These are phyloP conservation scores for Guillardia theta DNA, from an alignment of 78 protist species.

Conservation along the genomic window DNA sequence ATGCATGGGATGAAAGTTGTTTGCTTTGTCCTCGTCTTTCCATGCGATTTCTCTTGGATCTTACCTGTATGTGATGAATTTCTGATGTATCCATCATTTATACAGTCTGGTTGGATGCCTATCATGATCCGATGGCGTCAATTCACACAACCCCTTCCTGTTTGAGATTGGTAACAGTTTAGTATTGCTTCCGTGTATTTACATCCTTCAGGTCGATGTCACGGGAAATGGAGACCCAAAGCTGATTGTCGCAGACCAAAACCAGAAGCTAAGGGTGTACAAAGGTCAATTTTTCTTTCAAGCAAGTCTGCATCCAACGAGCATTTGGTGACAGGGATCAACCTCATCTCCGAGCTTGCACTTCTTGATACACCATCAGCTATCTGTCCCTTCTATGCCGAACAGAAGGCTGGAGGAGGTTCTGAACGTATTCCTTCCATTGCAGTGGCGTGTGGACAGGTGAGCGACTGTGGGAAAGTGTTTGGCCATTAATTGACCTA, in stretches of 20 bases:
- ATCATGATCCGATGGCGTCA: not conserved
- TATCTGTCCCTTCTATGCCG: conserved; percentile 46
- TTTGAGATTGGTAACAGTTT: too few species aligned
- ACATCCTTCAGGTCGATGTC: not conserved
- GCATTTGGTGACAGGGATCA: not conserved
- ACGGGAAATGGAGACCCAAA: conserved; percentile 62
- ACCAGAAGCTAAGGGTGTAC: conserved; percentile 42
- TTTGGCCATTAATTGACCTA: conserved; percentile 32
- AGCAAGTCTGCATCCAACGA: not conserved
- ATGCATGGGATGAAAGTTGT: too few species aligned
- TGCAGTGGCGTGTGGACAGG: not conserved
- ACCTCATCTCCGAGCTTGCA: conserved; percentile 45
- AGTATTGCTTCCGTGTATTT: too few species aligned
- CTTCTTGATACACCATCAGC: conserved; percentile 63
- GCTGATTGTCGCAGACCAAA: conserved; percentile 57
- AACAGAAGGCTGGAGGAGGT: not conserved
- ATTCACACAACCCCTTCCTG: not conserved
- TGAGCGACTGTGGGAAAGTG: not conserved
- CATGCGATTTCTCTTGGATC: too few species aligned
- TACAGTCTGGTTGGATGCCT: not conserved
- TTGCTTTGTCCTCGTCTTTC: too few species aligned
- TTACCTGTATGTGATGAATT: too few species aligned
- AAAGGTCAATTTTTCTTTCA: not conserved
- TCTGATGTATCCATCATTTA: too few species aligned
- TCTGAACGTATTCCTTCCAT: conserved; percentile 23